These are phyloP conservation scores for Saraca asoca DNA, from an alignment of 331 rosid species.

Conservation along the genomic window DNA sequence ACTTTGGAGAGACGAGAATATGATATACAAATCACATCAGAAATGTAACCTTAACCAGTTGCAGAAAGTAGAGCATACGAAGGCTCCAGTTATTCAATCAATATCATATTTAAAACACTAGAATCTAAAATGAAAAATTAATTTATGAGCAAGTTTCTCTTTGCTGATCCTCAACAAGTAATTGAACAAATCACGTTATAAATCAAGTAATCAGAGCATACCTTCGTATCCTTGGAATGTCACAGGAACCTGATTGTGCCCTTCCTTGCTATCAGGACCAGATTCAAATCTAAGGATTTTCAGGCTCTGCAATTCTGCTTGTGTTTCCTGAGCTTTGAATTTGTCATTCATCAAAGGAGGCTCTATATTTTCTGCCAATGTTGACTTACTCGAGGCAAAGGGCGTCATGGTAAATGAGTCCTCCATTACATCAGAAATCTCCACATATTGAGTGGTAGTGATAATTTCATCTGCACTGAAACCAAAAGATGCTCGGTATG, in stretches of 20 bases:
- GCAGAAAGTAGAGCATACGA: conserved; percentile 12
- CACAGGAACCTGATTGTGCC: conserved; percentile 36
- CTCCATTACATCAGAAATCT: conserved; percentile 91
- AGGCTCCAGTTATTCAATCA: conserved; percentile 10
- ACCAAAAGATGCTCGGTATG: conserved; percentile 98
- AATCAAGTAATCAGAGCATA: conserved; percentile 41
- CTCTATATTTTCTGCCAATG: conserved; percentile 61
- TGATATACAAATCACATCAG: background rate
- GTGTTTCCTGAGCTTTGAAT: conserved; percentile 54
- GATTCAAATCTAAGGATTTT: conserved; percentile 50
- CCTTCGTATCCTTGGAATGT: conserved; percentile 66
- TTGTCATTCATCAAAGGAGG: conserved; percentile 56
- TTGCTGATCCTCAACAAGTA: conserved; percentile 32
- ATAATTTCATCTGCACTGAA: conserved; percentile 98
- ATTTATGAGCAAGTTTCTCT: conserved; percentile 26
- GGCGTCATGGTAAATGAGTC: conserved; percentile 93
- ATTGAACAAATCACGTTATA: conserved; percentile 29
- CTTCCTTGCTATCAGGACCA: conserved; percentile 43
- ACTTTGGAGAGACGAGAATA: conserved; percentile 15
- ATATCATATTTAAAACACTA: conserved; percentile 6
- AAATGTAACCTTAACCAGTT: background rate
- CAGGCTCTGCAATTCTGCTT: conserved; percentile 43
- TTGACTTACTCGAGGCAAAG: conserved; percentile 60
- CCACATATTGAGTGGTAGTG: conserved; percentile 85
- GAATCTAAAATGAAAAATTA: conserved; percentile 23